These are phyloP conservation scores for Cyberlindnera euphorbiae DNA, from an alignment of 805 yeast species.

Conservation along the genomic window DNA sequence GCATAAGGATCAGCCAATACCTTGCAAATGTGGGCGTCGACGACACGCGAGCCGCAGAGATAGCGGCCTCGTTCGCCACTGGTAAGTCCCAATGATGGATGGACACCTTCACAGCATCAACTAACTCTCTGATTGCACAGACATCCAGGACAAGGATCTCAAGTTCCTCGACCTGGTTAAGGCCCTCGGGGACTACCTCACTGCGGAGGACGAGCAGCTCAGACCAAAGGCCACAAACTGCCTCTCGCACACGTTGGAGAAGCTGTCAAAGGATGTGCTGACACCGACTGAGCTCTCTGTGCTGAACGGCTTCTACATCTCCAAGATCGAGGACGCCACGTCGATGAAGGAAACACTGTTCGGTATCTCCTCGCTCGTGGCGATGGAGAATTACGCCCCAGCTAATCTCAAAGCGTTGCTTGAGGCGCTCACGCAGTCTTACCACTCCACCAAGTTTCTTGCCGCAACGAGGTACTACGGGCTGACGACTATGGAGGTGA, in stretches of 20 bases:
- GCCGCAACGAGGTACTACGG: slow-evolving; percentile 60
- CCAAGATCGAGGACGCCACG: slow-evolving; percentile 62
- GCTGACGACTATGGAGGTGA: slow-evolving; percentile 42
- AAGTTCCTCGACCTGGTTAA: slow-evolving; percentile 44
- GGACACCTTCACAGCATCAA: too few relatives aligned
- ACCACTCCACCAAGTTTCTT: slow-evolving; percentile 52
- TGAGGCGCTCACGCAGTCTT: slow-evolving; percentile 33
- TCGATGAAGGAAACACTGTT: slow-evolving; percentile 47
- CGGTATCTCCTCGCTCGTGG: slow-evolving; percentile 49
- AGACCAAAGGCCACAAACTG: slow-evolving; percentile 47
- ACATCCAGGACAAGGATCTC: slow-evolving; percentile 7
- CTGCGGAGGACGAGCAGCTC: slow-evolving; percentile 50
- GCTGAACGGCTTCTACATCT: slow-evolving; percentile 47
- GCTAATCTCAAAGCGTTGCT: slow-evolving; percentile 36
- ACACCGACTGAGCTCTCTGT: slow-evolving; percentile 36
- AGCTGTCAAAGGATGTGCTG: slow-evolving; percentile 28
- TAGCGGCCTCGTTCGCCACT: slow-evolving; percentile 28
- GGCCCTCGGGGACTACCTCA: slow-evolving; percentile 54
- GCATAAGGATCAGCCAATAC: slow-evolving; percentile 29
- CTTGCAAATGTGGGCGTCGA: slow-evolving; percentile 37
- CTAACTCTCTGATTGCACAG: too few relatives aligned
- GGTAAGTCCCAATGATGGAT: slow-evolving; percentile 13
- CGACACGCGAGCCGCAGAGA: slow-evolving; percentile 26
- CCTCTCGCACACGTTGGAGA: slow-evolving; percentile 34
- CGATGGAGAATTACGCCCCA: slow-evolving; percentile 44